phyloP scores from a whole-genome alignment of 495 filamentous ascomycete genomes.

The Echria macrotheca region DNA sequence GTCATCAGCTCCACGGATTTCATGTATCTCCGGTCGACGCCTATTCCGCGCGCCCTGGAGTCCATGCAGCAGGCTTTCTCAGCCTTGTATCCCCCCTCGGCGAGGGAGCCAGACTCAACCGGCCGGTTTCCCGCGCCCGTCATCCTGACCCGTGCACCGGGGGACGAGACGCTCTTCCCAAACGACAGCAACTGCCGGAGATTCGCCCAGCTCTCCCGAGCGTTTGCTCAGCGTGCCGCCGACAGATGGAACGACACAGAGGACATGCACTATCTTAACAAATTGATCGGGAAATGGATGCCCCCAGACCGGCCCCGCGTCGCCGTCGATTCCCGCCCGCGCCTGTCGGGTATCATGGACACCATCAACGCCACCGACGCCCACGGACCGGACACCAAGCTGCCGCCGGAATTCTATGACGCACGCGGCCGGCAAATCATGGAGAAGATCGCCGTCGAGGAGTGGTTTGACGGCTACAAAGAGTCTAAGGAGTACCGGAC shows the following conservation, averaged over 20 bases:
- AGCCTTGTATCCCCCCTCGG: conserved; percentile 77
- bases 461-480: conserved; percentile 86
- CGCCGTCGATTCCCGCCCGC: conserved; percentile 76
- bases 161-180: conserved; percentile 87
- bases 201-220: conserved; percentile 70
- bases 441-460: conserved; percentile 76
- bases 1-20: conserved; percentile 55
- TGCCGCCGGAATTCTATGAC: conserved; percentile 88
- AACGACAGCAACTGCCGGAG: conserved; percentile 83
- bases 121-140: conserved; percentile 61
- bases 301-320: conserved; percentile 60
- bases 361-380: conserved; percentile 84
- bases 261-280: conserved; percentile 82
- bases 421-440: conserved; percentile 61
- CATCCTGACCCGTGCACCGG: conserved; percentile 63
- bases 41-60: conserved; percentile 79
- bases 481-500: conserved; percentile 80
- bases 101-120: conserved; percentile 40
- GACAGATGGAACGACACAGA: conserved; percentile 73
- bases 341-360: conserved; percentile 87
- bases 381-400: conserved; percentile 69
- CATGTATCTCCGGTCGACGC: conserved; percentile 81
- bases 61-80: conserved; percentile 84
- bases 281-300: conserved; percentile 76
- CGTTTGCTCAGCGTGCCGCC: conserved; percentile 78